Base-by-base conservation (phyloP, 2,329 filamentous ascomycete species). In the Dactylellina leptospora region DNA sequence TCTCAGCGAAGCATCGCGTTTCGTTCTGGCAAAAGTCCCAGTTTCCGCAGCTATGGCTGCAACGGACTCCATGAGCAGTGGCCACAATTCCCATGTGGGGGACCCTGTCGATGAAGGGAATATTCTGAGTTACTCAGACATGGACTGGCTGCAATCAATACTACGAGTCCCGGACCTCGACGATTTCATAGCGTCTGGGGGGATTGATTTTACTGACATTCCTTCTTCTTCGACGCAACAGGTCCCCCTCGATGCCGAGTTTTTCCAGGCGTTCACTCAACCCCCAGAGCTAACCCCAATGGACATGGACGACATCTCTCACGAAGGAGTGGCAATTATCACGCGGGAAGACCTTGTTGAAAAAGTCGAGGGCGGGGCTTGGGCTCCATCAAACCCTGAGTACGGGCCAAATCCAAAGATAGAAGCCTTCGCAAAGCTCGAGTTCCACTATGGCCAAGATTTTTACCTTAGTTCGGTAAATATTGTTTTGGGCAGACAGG, bases 371-470 rank as follows among this genome's bases (percentile, higher is more conserved):
- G 68, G 74, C 68, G 74, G 76, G 70, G 74, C 69, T 71, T 74
- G 75, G 59, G 55, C 40, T 30, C 56, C 58, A 13, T 40, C 60
- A 4, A 50, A 59, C n/a, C 56, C 51, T 10, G 51, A 42, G 22
- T 38, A 53, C 40, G 62, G 51, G 25, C 38, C 59, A 25, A 45
- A 16, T 4, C 56, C 70, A 11, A 55, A 51, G 2, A 76, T 77
- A 9, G 74, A 75, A 30, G 76, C 76, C 20, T 77, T 74, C 69
- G 73, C 76, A 13, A 73, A 74, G 36, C 63, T 77, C 9, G 74
- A 76, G 23, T 77, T 77, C 36, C 73, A 76, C n/a, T 75, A 76
- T 23, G 76, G 76, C 9, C 74, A 77, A 23, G 75, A 75, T 10
- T 77, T 74, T 25, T 77, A 77, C 33, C 73, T 77, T 11, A 75